Evolutionary conservation across 768 basidiomycete species (phyloP), one percentile per base, ranked within the genome.

Genomic region (Cytidiella melzeri): DNA sequence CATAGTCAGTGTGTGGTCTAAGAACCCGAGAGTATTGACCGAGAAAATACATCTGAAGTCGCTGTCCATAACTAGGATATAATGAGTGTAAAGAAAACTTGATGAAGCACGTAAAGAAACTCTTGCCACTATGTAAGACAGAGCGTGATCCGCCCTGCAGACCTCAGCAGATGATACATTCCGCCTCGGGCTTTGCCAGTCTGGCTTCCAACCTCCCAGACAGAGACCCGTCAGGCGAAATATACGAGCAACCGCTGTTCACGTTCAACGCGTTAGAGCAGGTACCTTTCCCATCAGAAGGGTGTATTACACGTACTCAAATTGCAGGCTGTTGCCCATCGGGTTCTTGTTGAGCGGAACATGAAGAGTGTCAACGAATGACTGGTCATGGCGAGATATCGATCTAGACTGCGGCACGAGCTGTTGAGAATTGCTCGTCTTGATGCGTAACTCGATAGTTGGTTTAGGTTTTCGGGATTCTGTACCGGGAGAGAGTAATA

Each of bases 251-350:
- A 30, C 57, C 65, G 37, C 56, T 60, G 47, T 38, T 39, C 25
- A 44, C 9, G 45, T 27, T n/a, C n/a, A 23, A 12, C 15, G 5
- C 13, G 25, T 48, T 19, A 39, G 49, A 5, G 44, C 4, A 7
- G 19, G 34, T 9, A 24, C 47, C 27, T 37, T 6, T 41, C n/a
- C 5, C 21, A 1, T n/a, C 7, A 41, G 23, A 41, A 25, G 24
- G 19, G 12, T n/a, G n/a, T n/a, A n/a, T 24, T 12, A 40, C 27
- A 69, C 80, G 62, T 47, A 83, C 81, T 72, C 69, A 46, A 78
- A 79, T 44, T 77, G 73, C 4, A 83, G 57, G 47, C 75, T 75
- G 1, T 67, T 60, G 2, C 70, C 80, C 63, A 62, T 61, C 42
- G 56, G 52, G 53, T 55, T 74, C 24, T 68, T 71, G 43, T 73